Conservation (phyloP, 2,329 filamentous ascomycete genomes). For the Alternaria postmessia region DNA sequence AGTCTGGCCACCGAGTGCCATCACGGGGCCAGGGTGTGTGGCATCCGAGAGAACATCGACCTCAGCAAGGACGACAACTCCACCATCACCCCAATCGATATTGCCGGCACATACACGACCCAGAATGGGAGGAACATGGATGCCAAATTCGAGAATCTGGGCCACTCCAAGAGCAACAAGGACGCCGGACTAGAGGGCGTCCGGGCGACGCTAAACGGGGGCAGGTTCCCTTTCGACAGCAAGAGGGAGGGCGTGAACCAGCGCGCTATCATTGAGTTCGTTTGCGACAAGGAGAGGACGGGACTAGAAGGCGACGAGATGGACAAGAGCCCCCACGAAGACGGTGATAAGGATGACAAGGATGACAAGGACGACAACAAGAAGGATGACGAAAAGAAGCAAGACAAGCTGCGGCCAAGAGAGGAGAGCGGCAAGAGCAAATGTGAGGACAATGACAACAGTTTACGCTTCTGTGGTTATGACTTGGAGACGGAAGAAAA, state of each 20-base stretch:
- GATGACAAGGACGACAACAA: constrained; percentile 37
- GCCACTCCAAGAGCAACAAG: constrained; percentile 67
- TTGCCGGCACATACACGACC: constrained; percentile 74
- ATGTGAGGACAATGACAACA: constrained; percentile 51
- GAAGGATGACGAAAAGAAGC: constrained; percentile 31
- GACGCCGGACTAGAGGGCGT: constrained; percentile 77
- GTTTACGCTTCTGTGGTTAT: constrained; percentile 81
- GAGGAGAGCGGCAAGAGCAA: constrained; percentile 49
- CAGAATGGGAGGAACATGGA: constrained; percentile 67
- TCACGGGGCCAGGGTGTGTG: constrained; percentile 78
- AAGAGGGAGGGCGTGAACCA: constrained; percentile 65
- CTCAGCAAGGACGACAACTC: constrained; percentile 58
- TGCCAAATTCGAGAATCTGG: constrained; percentile 71
- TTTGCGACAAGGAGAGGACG: constrained; percentile 76
- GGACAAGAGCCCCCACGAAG: constrained; percentile 64
- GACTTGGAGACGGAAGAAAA: constrained; percentile 57
- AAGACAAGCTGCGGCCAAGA: constrained; percentile 26
- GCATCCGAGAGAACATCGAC: constrained; percentile 68
- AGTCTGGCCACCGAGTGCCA: constrained; percentile 68
- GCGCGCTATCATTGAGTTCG: constrained; percentile 82
- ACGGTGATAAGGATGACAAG: constrained; percentile 53
- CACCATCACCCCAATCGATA: constrained; percentile 69
- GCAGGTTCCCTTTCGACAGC: constrained; percentile 56
- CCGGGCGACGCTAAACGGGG: constrained; percentile 71
- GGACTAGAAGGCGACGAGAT: constrained; percentile 76